A percentile compares a stretch with the other conserved stretches of the same genome.
phyloP scores from a whole-genome alignment of 176 grass and related monocot genomes.

The Oryza meyeriana region DNA sequence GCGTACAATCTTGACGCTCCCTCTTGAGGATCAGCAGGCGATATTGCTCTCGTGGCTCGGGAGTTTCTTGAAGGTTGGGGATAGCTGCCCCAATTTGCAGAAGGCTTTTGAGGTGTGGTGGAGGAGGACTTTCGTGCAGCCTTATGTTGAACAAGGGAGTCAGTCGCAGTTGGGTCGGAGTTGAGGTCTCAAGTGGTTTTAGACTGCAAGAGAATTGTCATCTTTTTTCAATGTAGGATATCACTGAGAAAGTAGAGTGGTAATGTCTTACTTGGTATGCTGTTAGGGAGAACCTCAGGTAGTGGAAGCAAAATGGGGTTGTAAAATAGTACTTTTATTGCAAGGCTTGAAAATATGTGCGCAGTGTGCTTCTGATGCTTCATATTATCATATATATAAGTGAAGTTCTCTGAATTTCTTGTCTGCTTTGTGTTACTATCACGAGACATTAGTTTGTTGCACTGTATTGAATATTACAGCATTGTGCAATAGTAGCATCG shows the following conservation, averaged over 20 bases:
- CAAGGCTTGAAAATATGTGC: constrained; percentile 34
- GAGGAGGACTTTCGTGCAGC: constrained; percentile 85
- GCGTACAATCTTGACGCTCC: constrained; percentile 79
- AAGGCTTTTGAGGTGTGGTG: constrained; percentile 98
- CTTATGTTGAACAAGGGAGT: constrained; percentile 60
- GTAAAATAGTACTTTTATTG: constrained; percentile 26
- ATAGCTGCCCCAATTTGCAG: constrained; percentile 91
- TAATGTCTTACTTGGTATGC: constrained; percentile 17
- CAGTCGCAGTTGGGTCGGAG: background rate
- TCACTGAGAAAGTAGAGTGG: constrained; percentile 9
- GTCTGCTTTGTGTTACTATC: constrained; percentile 17
- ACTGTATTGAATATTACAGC: background rate
- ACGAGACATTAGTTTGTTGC: background rate
- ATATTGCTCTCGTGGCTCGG: constrained; percentile 83
- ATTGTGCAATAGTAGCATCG: background rate
- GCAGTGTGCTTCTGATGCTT: constrained; percentile 37
- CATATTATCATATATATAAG: background rate
- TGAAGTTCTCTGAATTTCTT: constrained; percentile 23
- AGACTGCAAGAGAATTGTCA: background rate
- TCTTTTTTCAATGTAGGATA: constrained; percentile 10
- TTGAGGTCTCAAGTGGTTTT: constrained; percentile 17
- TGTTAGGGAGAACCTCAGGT: constrained; percentile 11
- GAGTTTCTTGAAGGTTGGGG: constrained; percentile 73
- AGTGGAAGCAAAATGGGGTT: background rate
- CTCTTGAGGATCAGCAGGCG: constrained; percentile 81